These are phyloP conservation scores for Sordariomycetes sp. DNA, from an alignment of 2,329 filamentous ascomycete species.

Conservation along the genomic window DNA sequence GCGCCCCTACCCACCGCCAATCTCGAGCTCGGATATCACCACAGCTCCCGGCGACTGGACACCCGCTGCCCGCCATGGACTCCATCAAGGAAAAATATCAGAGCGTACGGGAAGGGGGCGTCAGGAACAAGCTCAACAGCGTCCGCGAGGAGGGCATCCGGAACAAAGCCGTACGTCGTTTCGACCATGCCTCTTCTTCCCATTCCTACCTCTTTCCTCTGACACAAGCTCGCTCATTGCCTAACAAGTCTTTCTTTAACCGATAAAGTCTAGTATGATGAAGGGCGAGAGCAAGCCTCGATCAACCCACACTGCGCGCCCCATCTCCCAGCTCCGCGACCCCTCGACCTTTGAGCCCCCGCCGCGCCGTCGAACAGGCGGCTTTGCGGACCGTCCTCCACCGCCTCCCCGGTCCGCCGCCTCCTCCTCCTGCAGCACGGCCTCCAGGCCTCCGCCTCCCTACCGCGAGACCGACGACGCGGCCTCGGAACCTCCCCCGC, in stretches of 20 bases:
- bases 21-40: background rate
- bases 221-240: too few species aligned
- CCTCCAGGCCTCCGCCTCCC: conserved; percentile 29
- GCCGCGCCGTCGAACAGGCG: conserved; percentile 39
- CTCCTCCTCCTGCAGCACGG: conserved; percentile 43
- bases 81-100: conserved; percentile 4
- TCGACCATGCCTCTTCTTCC: background rate
- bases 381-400: conserved; percentile 18
- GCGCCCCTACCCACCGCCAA: background rate
- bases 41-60: background rate
- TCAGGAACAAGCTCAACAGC: background rate
- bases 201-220: background rate
- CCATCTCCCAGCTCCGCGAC: conserved; percentile 60
- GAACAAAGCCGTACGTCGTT: conserved; percentile 16
- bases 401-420: conserved; percentile 19
- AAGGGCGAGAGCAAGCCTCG: background rate
- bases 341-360: conserved; percentile 69
- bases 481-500: conserved; percentile 12
- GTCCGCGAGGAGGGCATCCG: conserved; percentile 15
- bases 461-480: conserved; percentile 57
- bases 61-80: background rate
- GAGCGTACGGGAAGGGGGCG: background rate
- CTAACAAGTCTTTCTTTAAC: background rate
- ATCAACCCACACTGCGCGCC: conserved; percentile 31
- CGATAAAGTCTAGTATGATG: background rate